phyloP scores from a whole-genome alignment of 371 early-diverging fungal species.

The Mucor irregularis region DNA sequence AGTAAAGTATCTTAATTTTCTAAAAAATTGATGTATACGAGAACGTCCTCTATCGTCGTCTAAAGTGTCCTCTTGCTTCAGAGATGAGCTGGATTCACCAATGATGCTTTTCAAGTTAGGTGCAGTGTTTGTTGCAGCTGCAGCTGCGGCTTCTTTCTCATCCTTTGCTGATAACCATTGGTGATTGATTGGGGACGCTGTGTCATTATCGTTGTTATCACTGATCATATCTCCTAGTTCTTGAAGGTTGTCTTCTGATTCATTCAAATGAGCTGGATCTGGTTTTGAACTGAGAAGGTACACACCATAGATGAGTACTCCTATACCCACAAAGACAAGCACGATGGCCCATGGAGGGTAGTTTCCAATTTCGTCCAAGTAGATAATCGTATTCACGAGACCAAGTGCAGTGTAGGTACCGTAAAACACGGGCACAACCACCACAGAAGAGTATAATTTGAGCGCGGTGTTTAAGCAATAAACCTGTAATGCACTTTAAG shows the following conservation, averaged over 20 bases:
- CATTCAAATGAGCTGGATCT: slow-evolving; percentile 37
- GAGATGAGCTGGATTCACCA: not conserved
- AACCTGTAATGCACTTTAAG: slow-evolving; percentile 33
- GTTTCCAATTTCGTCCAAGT: slow-evolving; percentile 56
- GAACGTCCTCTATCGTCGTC: not conserved
- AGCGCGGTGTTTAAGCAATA: slow-evolving; percentile 71
- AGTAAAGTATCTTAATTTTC: not conserved
- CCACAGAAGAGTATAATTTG: slow-evolving; percentile 64
- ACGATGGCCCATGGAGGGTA: slow-evolving; percentile 64
- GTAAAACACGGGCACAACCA: slow-evolving; percentile 73
- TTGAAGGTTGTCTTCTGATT: slow-evolving; percentile 20
- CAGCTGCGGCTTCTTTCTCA: slow-evolving; percentile 20
- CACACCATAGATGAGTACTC: slow-evolving; percentile 58
- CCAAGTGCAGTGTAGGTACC: slow-evolving; percentile 69
- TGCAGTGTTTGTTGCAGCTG: not conserved
- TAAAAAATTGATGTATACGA: not conserved
- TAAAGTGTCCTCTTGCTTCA: not conserved
- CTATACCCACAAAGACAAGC: slow-evolving; percentile 60
- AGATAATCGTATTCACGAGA: slow-evolving; percentile 66
- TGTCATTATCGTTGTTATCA: too few relatives aligned
- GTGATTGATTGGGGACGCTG: too few relatives aligned
- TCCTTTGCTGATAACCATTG: slow-evolving; percentile 38
- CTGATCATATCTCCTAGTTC: not conserved
- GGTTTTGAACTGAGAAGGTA: slow-evolving; percentile 59
- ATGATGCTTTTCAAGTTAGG: too few relatives aligned